A percentile compares a stretch with the other conserved stretches of the same genome.
Conservation (phyloP, 1,284 basidiomycete genomes). For the Phylloboletellus chloephorus region DNA sequence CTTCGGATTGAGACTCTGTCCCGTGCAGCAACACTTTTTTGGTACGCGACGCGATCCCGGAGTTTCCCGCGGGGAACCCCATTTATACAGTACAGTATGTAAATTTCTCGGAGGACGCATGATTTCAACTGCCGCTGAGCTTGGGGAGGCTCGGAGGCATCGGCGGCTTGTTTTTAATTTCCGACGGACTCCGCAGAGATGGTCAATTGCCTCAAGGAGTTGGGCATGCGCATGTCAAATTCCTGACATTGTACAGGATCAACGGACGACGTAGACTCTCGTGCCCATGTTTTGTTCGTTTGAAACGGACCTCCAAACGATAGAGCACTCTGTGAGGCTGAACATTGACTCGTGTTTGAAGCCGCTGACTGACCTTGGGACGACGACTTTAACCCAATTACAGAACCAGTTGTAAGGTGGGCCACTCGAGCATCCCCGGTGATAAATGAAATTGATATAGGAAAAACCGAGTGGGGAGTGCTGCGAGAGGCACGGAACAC, state of each 20-base stretch:
- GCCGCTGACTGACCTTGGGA: slow-evolving; percentile 1
- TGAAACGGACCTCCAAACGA: too few relatives aligned
- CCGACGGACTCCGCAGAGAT: slow-evolving; percentile 16
- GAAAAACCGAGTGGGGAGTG: slow-evolving; percentile 7
- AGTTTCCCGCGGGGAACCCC: too few relatives aligned
- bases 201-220: slow-evolving; percentile 3
- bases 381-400: too few relatives aligned
- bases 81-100: too few relatives aligned
- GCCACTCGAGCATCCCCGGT: slow-evolving; percentile 19
- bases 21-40: too few relatives aligned
- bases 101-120: too few relatives aligned
- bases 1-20: too few relatives aligned
- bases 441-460: slow-evolving; percentile 30
- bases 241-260: too few relatives aligned
- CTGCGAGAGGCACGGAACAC: slow-evolving; percentile 25
- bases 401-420: slow-evolving; percentile 30
- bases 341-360: slow-evolving; percentile 1
- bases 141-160: not conserved
- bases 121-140: slow-evolving; percentile 2
- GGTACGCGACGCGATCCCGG: too few relatives aligned
- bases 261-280: too few relatives aligned
- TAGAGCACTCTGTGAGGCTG: slow-evolving; percentile 12
- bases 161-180: slow-evolving; percentile 27
- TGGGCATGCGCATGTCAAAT: slow-evolving; percentile 9
- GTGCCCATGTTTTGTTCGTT: too few relatives aligned